Percentiles rank a stretch among this genome's conserved stretches.
Evolutionary conservation across 176 grass and related monocot species (phyloP).

Genomic region (Alloteropsis semialata): DNA sequence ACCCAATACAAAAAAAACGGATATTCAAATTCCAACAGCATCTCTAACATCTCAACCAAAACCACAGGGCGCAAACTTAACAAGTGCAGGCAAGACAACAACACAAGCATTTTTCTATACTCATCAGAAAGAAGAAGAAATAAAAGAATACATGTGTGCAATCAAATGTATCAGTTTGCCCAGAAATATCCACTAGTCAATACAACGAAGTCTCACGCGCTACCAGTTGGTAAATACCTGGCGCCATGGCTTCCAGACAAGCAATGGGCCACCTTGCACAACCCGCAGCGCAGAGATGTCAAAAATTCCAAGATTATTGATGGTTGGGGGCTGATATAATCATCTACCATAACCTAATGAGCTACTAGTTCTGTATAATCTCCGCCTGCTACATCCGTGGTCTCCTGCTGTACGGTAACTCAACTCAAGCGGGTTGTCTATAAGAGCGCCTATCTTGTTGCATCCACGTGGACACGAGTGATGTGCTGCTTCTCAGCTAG

Average conservation of each 20-base stretch:
- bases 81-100: neutral
- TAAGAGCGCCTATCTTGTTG: slow-evolving; percentile 43
- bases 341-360: slow-evolving; percentile 61
- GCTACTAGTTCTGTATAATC: slow-evolving; percentile 67
- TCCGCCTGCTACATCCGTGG: slow-evolving; percentile 41
- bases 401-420: slow-evolving; percentile 59
- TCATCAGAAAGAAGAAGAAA: slow-evolving; percentile 40
- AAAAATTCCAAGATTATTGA: slow-evolving; percentile 45
- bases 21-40: neutral
- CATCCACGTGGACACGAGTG: slow-evolving; percentile 24
- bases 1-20: neutral
- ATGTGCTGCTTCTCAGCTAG: slow-evolving; percentile 36
- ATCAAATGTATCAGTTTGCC: slow-evolving; percentile 41
- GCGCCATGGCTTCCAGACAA: slow-evolving; percentile 21
- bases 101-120: slow-evolving; percentile 15
- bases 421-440: slow-evolving; percentile 36
- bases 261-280: slow-evolving; percentile 20
- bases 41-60: neutral
- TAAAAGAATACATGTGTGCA: slow-evolving; percentile 55
- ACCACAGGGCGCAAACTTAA: neutral
- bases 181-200: slow-evolving; percentile 45
- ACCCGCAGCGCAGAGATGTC: slow-evolving; percentile 15
- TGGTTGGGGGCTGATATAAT: slow-evolving; percentile 44
- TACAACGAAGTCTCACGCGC: slow-evolving; percentile 39
- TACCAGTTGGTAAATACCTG: neutral